phyloP scores from a whole-genome alignment of 139 green algal genomes.

The Closterium sp. region DNA sequence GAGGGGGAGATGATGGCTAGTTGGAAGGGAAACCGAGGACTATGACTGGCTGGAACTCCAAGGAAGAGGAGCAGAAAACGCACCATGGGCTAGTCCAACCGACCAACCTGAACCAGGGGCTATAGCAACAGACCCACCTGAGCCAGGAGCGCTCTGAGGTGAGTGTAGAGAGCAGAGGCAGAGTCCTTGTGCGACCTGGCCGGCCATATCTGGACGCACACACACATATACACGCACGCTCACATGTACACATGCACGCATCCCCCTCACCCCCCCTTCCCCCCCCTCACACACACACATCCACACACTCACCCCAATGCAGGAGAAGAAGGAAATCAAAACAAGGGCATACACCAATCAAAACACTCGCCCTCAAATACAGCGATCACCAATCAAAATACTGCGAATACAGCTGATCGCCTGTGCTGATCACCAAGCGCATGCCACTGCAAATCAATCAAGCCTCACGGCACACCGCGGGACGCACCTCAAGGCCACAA shows the following conservation, averaged over 20 bases:
- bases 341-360: no score
- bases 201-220: constrained; percentile 30
- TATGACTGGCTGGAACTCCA: not conserved
- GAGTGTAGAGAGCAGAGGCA: constrained; percentile 26
- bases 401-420: not conserved
- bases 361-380: not conserved
- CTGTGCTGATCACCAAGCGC: not conserved
- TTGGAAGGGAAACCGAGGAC: not conserved
- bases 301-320: not conserved
- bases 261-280: not conserved
- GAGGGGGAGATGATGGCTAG: not conserved
- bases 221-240: not conserved
- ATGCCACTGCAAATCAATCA: not conserved
- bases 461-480: not conserved
- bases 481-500: constrained; percentile 26
- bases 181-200: constrained; percentile 38
- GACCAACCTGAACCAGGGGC: not conserved
- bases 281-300: not conserved
- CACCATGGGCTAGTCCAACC: not conserved
- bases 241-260: not conserved
- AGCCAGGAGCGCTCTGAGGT: constrained; percentile 5
- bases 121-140: not conserved
- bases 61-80: constrained; percentile 1
- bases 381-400: not conserved
- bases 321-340: not conserved